Base-by-base conservation (phyloP, 2,329 filamentous ascomycete genomes). In the Mollisia scopiformis region DNA sequence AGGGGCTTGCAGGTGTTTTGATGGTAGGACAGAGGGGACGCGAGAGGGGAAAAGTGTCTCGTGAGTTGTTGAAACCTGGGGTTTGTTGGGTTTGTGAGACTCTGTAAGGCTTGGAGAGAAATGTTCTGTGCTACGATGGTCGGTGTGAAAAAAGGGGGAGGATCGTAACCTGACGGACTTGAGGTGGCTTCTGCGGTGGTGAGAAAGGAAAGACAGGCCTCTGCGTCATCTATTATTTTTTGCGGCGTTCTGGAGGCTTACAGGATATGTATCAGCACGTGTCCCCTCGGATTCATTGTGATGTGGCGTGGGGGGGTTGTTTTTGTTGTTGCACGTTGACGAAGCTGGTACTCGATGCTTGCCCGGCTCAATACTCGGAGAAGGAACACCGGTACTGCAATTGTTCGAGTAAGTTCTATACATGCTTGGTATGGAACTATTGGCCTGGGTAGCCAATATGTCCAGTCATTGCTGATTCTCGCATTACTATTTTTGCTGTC, bases 21-120 rank as follows among this genome's bases (percentile, higher is more conserved):
- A 25, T 31, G 28, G 49, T 30, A 8, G 21, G 30, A 46, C 53
- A 21, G 33, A 21, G 30, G 30, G 13, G 46, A 47, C 52, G 37
- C 16, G 57, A 49, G 61, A 63, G 57, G 59, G 54, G 53, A 63
- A 59, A 41, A 39, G 53, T 31, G 43, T 51, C 51, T 62, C 55
- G 57, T 58, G 55, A 37, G 16, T 27, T 21, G 35, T n/a, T n/a
- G n/a, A n/a, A n/a, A n/a, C n/a, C n/a, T n/a, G 56, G 49, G 41
- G 23, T 2, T 19, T 23, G 7, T 49, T 25, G 23, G 21, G 23
- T 8, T 49, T 49, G 46, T 49, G 25, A 43, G 39, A 35, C 31
- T 35, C 16, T 35, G 39, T 52, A 30, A 55, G 31, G 30, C 31
- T 50, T 57, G 23, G 37, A 10, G 6, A 33, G 30, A 13, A 33